These are phyloP conservation scores for Verticillium tricorpus DNA, from an alignment of 2,329 filamentous ascomycete species.

Conservation along the genomic window DNA sequence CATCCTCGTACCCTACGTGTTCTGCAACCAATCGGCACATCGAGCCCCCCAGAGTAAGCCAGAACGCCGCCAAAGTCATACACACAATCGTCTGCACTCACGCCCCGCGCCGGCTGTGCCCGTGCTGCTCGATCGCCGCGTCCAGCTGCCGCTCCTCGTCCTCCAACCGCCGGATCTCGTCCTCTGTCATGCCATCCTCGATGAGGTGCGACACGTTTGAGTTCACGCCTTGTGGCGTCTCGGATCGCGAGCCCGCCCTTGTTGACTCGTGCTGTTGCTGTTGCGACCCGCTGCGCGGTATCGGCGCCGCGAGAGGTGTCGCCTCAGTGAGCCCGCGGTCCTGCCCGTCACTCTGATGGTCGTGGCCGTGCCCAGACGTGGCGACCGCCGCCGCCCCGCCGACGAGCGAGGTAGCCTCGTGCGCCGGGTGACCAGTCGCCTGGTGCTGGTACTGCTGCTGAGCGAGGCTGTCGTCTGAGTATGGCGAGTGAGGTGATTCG, in stretches of 20 bases:
- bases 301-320: not conserved
- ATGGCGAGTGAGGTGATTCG: constrained; percentile 37
- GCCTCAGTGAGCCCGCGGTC: not conserved
- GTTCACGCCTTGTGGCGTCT: constrained; percentile 25
- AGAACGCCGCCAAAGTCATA: not conserved
- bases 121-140: constrained; percentile 47
- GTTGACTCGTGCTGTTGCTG: constrained; percentile 1
- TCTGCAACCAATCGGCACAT: not conserved
- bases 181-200: constrained; percentile 57
- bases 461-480: constrained; percentile 32
- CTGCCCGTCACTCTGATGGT: not conserved
- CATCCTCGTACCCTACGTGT: not conserved
- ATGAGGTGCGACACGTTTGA: constrained; percentile 45
- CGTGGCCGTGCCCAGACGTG: not conserved
- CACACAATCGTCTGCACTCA: not conserved
- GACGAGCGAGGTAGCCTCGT: not conserved
- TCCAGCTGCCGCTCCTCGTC: constrained; percentile 56
- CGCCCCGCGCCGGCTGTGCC: constrained; percentile 6
- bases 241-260: constrained; percentile 14
- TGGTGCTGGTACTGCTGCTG: constrained; percentile 7
- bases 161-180: constrained; percentile 50
- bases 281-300: not conserved
- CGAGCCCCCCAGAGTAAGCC: not conserved
- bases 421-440: not conserved
- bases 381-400: not conserved